Base-by-base conservation (phyloP, 495 filamentous ascomycete species). In the Bryoglossum gracile region DNA sequence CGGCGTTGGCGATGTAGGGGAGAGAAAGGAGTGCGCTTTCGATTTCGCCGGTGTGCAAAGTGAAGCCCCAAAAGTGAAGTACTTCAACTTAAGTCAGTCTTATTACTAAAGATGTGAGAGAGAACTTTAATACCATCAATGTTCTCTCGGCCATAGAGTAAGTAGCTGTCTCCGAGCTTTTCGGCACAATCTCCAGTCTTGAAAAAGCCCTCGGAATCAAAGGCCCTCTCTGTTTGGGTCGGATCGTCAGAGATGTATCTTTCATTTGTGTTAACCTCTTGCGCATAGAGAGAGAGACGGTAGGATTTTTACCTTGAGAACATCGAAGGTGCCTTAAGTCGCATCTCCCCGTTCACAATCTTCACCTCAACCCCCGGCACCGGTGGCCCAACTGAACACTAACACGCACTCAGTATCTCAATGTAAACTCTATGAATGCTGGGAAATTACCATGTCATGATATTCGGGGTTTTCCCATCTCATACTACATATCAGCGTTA, bases 11-110 rank as follows among this genome's bases (percentile, higher is more conserved):
- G n/a, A 50, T 44, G 19, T 50, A 50, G n/a, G 25, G 48, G 22
- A 50, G 48, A 44, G 25, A 22, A n/a, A 50, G 26, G 38, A 50
- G 38, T 13, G 48, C 48, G 24, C 19, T 35, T 43, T 50, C 48
- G 30, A 50, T 36, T 44, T 50, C 48, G 26, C 38, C 26, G 14
- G 48, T 43, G 18, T 43, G 38, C 6, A 50, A 34, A 14, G 48
- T 50, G 19, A 50, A 43, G 30, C 48, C 48, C 48, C 48, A 50
- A 35, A 50, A 50, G 28, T 50, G 48, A 3, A 50, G n/a, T 9
- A 50, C 48, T 50, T 18, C 24, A 17, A n/a, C 24, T n/a, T 33
- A 17, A 10, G 22, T 50, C 38, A 50, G 48, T 23, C 25, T 40
- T 40, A 6, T 30, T 23, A 2, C 18, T 49, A 11, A 25, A 41